phyloP scores from a whole-genome alignment of 202 grass and related monocot genomes.

The Carex sylvatica region DNA sequence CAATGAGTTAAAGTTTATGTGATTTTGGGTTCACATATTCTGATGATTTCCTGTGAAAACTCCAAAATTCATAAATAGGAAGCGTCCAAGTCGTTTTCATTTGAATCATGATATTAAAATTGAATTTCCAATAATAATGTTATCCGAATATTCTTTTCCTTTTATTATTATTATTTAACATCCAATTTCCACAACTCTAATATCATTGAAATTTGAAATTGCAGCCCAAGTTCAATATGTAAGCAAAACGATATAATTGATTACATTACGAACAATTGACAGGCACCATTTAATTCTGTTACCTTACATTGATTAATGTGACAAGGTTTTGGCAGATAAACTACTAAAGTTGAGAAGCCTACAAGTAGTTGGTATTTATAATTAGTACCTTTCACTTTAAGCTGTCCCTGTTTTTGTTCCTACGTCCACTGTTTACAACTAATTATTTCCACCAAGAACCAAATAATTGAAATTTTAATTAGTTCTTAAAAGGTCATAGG shows the following conservation, averaged over 20 bases:
- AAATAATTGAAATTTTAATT: background rate
- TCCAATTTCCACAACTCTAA: background rate
- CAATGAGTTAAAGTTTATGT: too few species aligned
- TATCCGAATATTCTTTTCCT: background rate
- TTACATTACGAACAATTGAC: background rate
- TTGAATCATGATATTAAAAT: background rate
- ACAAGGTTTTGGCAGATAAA: background rate
- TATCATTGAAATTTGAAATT: background rate
- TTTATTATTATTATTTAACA: background rate
- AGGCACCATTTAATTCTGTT: background rate
- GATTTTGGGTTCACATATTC: too few species aligned
- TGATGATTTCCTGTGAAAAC: too few species aligned
- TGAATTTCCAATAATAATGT: background rate
- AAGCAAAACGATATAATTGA: background rate
- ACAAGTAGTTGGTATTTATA: conserved; percentile 1
- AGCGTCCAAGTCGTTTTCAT: background rate
- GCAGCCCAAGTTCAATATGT: background rate
- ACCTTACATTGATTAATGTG: background rate
- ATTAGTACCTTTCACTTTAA: background rate
- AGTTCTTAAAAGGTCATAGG: background rate
- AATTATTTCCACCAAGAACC: background rate
- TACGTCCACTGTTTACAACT: background rate
- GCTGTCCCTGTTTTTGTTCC: background rate
- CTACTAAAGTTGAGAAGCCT: background rate
- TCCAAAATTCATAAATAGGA: too few species aligned